phyloP scores from a whole-genome alignment of 805 yeast species.

The Myxozyma sirexii region DNA sequence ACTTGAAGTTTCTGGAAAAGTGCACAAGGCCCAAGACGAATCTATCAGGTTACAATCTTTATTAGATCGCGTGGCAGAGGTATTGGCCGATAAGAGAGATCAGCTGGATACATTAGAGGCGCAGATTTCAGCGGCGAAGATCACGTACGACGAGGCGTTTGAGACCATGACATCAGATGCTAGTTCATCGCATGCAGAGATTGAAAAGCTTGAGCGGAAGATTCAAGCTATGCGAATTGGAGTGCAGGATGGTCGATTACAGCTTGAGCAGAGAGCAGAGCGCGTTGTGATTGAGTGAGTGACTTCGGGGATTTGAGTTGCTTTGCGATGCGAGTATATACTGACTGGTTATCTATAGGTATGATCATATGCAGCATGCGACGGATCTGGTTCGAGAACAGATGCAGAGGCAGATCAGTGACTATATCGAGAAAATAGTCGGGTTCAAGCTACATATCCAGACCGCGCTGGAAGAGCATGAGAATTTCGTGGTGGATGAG shows the following conservation, averaged over 20 bases:
- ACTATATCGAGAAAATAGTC: slow-evolving; percentile 61
- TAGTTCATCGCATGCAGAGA: slow-evolving; percentile 60
- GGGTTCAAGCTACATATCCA: slow-evolving; percentile 71
- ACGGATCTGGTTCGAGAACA: slow-evolving; percentile 51
- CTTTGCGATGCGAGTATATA: neutral
- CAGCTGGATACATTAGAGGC: slow-evolving; percentile 60
- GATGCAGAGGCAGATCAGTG: slow-evolving; percentile 57
- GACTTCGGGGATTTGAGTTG: neutral
- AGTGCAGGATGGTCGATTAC: slow-evolving; percentile 54
- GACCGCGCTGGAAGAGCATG: slow-evolving; percentile 62
- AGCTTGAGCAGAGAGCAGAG: slow-evolving; percentile 54
- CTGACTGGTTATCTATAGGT: neutral
- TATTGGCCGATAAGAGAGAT: slow-evolving; percentile 59
- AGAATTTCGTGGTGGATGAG: slow-evolving; percentile 51
- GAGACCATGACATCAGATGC: slow-evolving; percentile 58
- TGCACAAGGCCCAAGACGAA: slow-evolving; percentile 59
- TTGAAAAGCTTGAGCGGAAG: slow-evolving; percentile 65
- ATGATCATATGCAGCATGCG: slow-evolving; percentile 54
- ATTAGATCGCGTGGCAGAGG: slow-evolving; percentile 59
- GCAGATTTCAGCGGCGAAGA: slow-evolving; percentile 54
- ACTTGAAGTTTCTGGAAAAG: slow-evolving; percentile 49
- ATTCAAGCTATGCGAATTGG: slow-evolving; percentile 53
- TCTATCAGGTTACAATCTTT: slow-evolving; percentile 59
- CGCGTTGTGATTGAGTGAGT: slow-evolving; percentile 52
- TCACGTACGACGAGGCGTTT: slow-evolving; percentile 58